These are phyloP conservation scores for Aspergillus thermomutatus DNA, from an alignment of 2,329 filamentous ascomycete species.

Conservation along the genomic window DNA sequence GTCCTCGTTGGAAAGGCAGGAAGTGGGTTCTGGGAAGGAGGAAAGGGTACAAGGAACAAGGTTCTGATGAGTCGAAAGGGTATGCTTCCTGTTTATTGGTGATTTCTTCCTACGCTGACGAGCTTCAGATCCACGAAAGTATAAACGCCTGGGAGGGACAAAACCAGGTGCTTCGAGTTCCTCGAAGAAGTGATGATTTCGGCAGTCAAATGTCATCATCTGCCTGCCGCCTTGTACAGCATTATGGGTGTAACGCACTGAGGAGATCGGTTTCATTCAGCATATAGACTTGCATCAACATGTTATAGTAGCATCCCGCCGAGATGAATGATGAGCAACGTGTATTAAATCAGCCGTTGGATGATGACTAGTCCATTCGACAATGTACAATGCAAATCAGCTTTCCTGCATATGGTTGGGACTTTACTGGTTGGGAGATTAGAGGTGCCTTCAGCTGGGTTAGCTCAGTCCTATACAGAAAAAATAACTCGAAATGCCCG, in stretches of 20 bases:
- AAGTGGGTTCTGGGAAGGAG: constrained; percentile 81
- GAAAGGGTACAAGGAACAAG: constrained; percentile 73
- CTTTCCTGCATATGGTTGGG: no score
- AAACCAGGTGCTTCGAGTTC: constrained; percentile 26
- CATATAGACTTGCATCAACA: neutral
- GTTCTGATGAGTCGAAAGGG: constrained; percentile 68
- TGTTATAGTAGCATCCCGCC: neutral
- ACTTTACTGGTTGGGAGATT: no score
- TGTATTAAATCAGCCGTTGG: no score
- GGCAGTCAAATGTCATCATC: neutral
- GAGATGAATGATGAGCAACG: no score
- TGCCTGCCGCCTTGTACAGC: neutral
- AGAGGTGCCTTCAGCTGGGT: no score
- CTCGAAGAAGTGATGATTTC: constrained; percentile 20
- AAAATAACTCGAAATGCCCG: no score
- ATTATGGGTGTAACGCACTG: neutral
- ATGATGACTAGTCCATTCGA: no score
- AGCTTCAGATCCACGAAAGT: constrained; percentile 63
- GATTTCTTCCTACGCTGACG: constrained; percentile 6
- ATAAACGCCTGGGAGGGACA: constrained; percentile 56
- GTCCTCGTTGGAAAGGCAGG: constrained; percentile 65
- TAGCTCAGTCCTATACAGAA: no score
- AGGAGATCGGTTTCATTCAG: neutral
- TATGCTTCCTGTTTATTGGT: constrained; percentile 19
- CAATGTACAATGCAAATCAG: no score